Base-by-base conservation (phyloP, 2,329 filamentous ascomycete species). In the Monilinia fructicola region DNA sequence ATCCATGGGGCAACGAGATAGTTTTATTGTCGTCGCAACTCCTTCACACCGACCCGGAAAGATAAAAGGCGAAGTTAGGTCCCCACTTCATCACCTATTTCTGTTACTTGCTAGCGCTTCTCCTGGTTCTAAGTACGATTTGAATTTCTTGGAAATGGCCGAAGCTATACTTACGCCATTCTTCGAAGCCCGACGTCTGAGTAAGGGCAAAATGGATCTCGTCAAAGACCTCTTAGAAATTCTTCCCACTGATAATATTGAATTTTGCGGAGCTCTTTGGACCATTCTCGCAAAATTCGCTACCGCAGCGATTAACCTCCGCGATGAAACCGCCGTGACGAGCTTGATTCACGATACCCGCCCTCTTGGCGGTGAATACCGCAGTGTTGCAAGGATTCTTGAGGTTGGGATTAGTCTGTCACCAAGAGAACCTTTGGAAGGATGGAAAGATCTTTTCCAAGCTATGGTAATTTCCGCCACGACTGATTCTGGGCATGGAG, bases 341-440 rank as follows among this genome's bases (percentile, higher is more conserved):
- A 68, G 76, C 71, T 83, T 78, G 18, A 73, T 72, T 11, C 76
- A 72, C 28, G 67, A 66, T 42, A 80, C 82, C 11, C 77, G 81
- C 67, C 79, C 85, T 46, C 76, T 88, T 64, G 86, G 89, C 18
- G 85, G 87, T 14, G 88, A 92, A 66, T 93, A 91, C 70, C 87
- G 90, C 11, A 86, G 90, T 62, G 79, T 90, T 31, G 82, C 88
- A 21, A 87, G 84, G 23, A 84, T 96, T 44, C 81, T 96, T 3
- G 83, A 88, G 72, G 79, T 83, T 70, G 87, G 90, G 23, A 75
- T 90, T 58, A 76, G 77, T 40, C 78, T 79, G 2, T 76, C 73
- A 62, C 70, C 71, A 10, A 52, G 61, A 21, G 60, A 69, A 54
- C 71, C 74, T 42, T 54, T 75, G 11, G 56, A 75, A 14, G 74